Percentiles rank a stretch among this genome's conserved stretches.
Conservation (phyloP, 1,139 yeast genomes). For the Saccharomyces uvarum region DNA sequence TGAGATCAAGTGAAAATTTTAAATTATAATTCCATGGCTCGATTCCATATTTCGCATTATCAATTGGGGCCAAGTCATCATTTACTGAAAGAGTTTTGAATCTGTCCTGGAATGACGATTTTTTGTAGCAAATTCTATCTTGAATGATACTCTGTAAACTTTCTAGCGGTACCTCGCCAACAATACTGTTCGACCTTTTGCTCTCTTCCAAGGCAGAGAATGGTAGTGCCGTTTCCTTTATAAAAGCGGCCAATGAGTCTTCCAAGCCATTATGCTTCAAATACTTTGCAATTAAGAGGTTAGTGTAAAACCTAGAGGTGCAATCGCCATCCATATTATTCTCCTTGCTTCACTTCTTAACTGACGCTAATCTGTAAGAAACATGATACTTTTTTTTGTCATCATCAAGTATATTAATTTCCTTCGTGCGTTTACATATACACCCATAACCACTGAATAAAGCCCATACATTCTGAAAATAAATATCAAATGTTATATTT, state of each 20-base stretch:
- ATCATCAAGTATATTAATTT: not conserved
- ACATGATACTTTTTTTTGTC: not conserved
- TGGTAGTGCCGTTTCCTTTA: slow-evolving; percentile 40
- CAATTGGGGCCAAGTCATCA: not conserved
- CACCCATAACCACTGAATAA: not conserved
- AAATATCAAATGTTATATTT: not conserved
- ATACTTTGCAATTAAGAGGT: slow-evolving; percentile 48
- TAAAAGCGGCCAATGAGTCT: slow-evolving; percentile 43
- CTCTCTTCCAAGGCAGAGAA: slow-evolving; percentile 13
- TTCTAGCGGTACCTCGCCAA: slow-evolving; percentile 32
- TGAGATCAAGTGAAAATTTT: not conserved
- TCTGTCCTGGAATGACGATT: not conserved
- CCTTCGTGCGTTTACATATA: not conserved
- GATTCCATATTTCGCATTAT: not conserved
- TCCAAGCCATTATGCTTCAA: slow-evolving; percentile 40
- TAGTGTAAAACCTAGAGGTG: slow-evolving; percentile 14
- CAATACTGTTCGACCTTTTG: slow-evolving; percentile 11
- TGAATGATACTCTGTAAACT: slow-evolving; percentile 3
- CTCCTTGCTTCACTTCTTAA: not conserved
- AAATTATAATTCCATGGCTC: not conserved
- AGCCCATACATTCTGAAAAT: not conserved
- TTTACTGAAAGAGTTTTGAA: not conserved
- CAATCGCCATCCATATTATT: not conserved
- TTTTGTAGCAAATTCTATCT: not conserved
- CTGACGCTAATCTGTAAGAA: not conserved